These are phyloP conservation scores for Irpex rosettiformis DNA, from an alignment of 1,284 basidiomycete species.

Conservation along the genomic window DNA sequence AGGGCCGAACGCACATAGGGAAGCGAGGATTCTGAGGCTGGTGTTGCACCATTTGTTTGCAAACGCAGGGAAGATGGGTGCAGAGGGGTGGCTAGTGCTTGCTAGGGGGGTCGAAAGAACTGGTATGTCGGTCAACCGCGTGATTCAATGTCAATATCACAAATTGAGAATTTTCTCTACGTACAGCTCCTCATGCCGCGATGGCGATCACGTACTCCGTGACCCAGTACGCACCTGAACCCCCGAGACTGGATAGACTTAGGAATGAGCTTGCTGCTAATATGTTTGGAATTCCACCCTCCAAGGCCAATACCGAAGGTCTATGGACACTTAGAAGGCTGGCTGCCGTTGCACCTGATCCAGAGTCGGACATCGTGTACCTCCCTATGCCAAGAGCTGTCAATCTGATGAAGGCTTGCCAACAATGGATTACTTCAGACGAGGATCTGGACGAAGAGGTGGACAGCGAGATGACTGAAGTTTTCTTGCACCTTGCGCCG, in stretches of 20 bases:
- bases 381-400: conserved; percentile 85
- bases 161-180: not conserved
- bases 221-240: conserved; percentile 61
- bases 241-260: conserved; percentile 74
- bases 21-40: conserved; percentile 55
- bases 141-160: not conserved
- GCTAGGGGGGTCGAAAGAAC: conserved; percentile 59
- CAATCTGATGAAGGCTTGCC: conserved; percentile 85
- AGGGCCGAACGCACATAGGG: conserved; percentile 44
- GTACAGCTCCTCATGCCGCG: conserved; percentile 62
- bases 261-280: conserved; percentile 88
- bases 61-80: conserved; percentile 60
- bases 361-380: conserved; percentile 81
- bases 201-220: conserved; percentile 66
- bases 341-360: conserved; percentile 73
- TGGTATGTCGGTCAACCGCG: conserved; percentile 39
- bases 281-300: conserved; percentile 65
- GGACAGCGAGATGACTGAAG: conserved; percentile 70
- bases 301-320: conserved; percentile 66
- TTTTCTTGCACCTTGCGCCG: conserved; percentile 80
- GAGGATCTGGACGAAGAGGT: conserved; percentile 73
- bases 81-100: conserved; percentile 73
- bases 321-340: conserved; percentile 69
- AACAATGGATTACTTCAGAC: conserved; percentile 81
- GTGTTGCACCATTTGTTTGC: conserved; percentile 61